Evolutionary conservation across 1,284 basidiomycete species (phyloP), one percentile per base, ranked within the genome.

Genomic region (Trametes sp.): DNA sequence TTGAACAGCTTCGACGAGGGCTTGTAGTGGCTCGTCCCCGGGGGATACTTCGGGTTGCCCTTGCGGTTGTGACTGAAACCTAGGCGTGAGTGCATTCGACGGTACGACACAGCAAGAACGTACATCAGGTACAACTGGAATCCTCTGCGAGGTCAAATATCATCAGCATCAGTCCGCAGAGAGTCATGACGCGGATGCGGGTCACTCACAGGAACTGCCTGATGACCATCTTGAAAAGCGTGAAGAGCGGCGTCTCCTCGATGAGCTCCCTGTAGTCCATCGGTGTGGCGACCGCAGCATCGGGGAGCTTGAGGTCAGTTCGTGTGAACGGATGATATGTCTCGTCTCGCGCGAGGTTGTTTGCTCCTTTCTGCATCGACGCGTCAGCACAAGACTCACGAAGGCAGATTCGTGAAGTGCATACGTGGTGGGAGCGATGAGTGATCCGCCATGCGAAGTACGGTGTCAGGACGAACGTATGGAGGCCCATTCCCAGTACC

Each of bases 231-330:
- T 82, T 82, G 74, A 77, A 73, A 41, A 89, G 75, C 52, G 83
- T 83, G 75, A 78, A 87, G 5, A 85, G 67, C 1, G 89, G 89
- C 10, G 88, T 87, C 70, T 92, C 78, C 33, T 76, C 77, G n/a
- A 79, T 57, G 19, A 76, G 62, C 38, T 77, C 75, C 53, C 71
- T 70, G 63, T 78, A 78, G 64, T 78, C 74, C 65, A 74, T 71
- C 21, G 62, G 58, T 0, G 66, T 73, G 5, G 76, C 74, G 10
- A 67, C 53, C 4, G 66, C 60, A 4, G 69, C 72, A 23, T 70
- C 64, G 4, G 77, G 77, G 9, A 78, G 72, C 23, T 72, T 72
- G 46, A 75, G 67, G 54, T 75, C 72, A 8, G 60, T 66, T 14
- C 77, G 67, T 7, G 72, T 73, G 23, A 67, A 62, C 1, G 78